Base-by-base conservation (phyloP, 352 stramenopile species). In the Elongisporangium prolatum region DNA sequence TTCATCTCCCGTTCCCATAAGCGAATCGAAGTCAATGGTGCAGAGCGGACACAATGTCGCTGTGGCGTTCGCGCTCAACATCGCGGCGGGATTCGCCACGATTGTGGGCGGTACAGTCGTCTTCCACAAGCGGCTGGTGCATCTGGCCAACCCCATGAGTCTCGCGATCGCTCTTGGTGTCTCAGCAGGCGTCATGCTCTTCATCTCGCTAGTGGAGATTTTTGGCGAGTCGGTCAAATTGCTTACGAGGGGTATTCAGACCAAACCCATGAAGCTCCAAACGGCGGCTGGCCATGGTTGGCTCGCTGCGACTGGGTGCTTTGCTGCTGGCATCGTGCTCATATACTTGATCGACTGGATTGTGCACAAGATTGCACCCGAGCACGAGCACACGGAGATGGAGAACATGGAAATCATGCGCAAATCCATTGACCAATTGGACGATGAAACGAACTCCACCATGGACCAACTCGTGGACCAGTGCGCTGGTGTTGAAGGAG, bases 91-190 rank as follows among this genome's bases (percentile, higher is more conserved):
- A 1, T 55, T 87, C n/a, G 68, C 73, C 40, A 90, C 80, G 0
- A 57, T 84, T 5, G 37, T 93, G 9, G 84, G 84, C 24, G 83
- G 78, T 3, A 74, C 70, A 50, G 68, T 93, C 21, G 80, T 93
- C 57, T 92, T 88, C 63, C 85, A 70, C 54, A 84, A 87, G 54
- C 72, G 77, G 9, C 61, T 82, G 6, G 70, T 88, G 38, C 65
- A 75, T 56, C 53, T 83, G 1, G 73, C 70, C 16, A 85, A 84
- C 51, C 64, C 68, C 16, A 22, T 64, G 13, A 74, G 74, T 89
- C 96, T 77, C 83, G 89, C 50, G 78, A 97, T 78, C 84, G 96
- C 38, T 52, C 97, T 67, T 83, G 75, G 67, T 22, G 63, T 93
- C 51, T 84, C 80, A 5, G 81, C 65, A 14, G 81, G 80, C 21